Conservation (phyloP, 2,329 filamentous ascomycete species). For the Pestalotiopsis sp. region DNA sequence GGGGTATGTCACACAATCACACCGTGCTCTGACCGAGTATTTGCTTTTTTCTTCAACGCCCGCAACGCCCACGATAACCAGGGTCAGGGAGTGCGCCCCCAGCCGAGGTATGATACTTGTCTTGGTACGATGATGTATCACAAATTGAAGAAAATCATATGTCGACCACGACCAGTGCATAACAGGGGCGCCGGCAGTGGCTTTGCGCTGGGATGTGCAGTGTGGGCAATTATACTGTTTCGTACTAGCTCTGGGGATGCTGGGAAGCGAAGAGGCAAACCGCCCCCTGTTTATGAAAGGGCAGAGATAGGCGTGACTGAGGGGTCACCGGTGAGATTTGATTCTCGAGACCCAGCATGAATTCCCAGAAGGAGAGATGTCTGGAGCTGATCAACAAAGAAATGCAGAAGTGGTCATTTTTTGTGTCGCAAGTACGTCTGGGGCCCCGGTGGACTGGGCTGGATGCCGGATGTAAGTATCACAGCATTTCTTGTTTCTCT, state of each 20-base stretch:
- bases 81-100: neutral
- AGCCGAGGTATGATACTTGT: neutral
- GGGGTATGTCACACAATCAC: neutral
- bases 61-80: neutral
- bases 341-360: neutral
- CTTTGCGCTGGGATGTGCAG: neutral
- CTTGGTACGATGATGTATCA: neutral
- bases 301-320: neutral
- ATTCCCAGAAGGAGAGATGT: neutral
- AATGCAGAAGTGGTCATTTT: neutral
- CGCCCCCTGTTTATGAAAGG: neutral
- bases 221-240: neutral
- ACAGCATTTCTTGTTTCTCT: neutral
- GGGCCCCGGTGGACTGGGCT: neutral
- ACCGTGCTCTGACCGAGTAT: neutral
- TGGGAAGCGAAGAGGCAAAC: neutral
- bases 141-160: neutral
- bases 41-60: neutral
- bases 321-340: neutral
- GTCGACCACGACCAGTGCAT: neutral
- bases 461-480: neutral
- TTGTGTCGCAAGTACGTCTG: neutral
- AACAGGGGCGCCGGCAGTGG: neutral
- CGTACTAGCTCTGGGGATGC: neutral
- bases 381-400: neutral